These are phyloP conservation scores for Heterobasidion parviporum DNA, from an alignment of 1,284 basidiomycete species.

Conservation along the genomic window DNA sequence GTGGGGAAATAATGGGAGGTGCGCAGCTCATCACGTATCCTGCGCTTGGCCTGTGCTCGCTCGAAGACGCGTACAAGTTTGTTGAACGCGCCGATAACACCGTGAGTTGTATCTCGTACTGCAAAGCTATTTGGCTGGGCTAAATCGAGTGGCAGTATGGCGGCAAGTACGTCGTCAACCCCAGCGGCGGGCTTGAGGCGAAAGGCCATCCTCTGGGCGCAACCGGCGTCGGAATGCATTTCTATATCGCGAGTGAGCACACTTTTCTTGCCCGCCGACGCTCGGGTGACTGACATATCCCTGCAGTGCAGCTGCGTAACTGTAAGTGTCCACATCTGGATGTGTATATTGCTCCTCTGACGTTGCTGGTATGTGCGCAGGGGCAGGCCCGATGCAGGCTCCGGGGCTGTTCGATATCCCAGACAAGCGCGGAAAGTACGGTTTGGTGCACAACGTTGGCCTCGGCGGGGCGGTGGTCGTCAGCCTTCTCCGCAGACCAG, in stretches of 20 bases:
- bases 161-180: constrained; percentile 84
- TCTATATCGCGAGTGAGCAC: constrained; percentile 69
- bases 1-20: not conserved
- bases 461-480: constrained; percentile 77
- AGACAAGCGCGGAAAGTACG: constrained; percentile 69
- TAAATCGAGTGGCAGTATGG: constrained; percentile 47
- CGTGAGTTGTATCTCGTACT: constrained; percentile 23
- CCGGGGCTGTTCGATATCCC: constrained; percentile 54
- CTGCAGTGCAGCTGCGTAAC: constrained; percentile 62
- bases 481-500: constrained; percentile 63
- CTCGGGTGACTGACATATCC: not conserved
- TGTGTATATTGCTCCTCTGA: not conserved
- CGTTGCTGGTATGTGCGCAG: constrained; percentile 24
- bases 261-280: constrained; percentile 4
- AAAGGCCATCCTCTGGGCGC: constrained; percentile 85
- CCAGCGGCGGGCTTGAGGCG: constrained; percentile 79
- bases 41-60: constrained; percentile 69
- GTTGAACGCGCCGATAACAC: constrained; percentile 79
- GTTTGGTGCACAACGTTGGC: constrained; percentile 79
- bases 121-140: not conserved
- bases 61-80: constrained; percentile 66
- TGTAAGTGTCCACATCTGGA: constrained; percentile 33
- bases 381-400: constrained; percentile 79
- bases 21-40: constrained; percentile 72
- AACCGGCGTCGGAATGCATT: constrained; percentile 83